A percentile compares a stretch with the other conserved stretches of the same genome.
These are phyloP conservation scores for Plasmodiophora brassicae DNA, from an alignment of 208 protist genomes.

Conservation along the genomic window DNA sequence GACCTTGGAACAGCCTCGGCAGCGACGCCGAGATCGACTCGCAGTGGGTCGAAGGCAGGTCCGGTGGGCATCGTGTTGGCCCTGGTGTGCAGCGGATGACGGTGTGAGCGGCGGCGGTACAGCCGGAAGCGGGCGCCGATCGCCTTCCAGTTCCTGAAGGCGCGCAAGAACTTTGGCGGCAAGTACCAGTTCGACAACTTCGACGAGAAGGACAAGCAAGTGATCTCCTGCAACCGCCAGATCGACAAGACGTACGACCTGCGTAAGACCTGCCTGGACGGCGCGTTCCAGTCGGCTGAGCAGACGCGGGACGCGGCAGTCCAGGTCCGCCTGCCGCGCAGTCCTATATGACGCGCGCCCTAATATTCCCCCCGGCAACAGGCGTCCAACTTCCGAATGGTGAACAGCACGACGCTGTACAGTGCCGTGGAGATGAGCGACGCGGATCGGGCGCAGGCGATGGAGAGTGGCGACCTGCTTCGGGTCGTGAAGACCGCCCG, in stretches of 20 bases:
- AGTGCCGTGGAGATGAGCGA: neutral
- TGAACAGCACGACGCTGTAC: neutral
- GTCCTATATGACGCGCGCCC: neutral
- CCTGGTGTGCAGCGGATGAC: neutral
- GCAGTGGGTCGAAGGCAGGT: slow-evolving; percentile 1
- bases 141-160: neutral
- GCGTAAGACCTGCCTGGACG: neutral
- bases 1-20: neutral
- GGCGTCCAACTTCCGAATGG: neutral
- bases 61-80: neutral
- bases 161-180: neutral
- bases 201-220: slow-evolving; percentile 8
- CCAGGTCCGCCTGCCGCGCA: neutral
- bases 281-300: neutral
- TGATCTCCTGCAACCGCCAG: slow-evolving; percentile 30
- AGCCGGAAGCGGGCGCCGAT: neutral
- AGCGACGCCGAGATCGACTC: slow-evolving; percentile 5
- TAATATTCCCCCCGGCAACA: neutral
- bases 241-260: slow-evolving; percentile 29
- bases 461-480: neutral
- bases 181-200: slow-evolving; percentile 33
- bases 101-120: neutral
- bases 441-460: neutral
- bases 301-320: neutral
- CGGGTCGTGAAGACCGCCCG: neutral